Evolutionary conservation across 768 basidiomycete genomes (phyloP), one percentile per base, ranked within the genome.

Genomic region (Coprinellus micaceus): DNA sequence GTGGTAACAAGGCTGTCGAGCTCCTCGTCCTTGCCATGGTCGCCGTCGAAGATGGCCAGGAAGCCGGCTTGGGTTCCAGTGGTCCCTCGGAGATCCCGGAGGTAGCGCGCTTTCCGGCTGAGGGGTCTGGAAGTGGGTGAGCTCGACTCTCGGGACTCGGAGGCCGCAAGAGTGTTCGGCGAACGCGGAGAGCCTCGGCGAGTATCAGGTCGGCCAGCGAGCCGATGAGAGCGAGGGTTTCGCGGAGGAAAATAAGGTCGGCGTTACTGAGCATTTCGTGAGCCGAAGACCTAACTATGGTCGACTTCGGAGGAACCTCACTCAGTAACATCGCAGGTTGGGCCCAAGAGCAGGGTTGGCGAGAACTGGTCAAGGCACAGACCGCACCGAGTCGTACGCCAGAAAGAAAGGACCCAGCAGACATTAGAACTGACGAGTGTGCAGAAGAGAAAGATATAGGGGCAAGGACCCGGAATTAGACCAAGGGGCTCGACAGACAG

Each of bases 91-190:
- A 96, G 96, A 46, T 97, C 97, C 53, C 97, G 84, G 79, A 99
- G 0, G 94, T 97, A 0, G 94, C 87, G 6, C 97, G 84, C 75
- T 99, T 99, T 7, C 97, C 97, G 26, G 78, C 74, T 99, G 97
- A 6, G 97, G 97, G 3, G 97, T 95, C 71, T 99, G 97, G 78
- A 94, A 99, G 71, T 99, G 97, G 4, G 97, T 99, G 76, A 96
- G 98, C 1, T 97, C 97, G 30, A 99, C n/a, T n/a, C n/a, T n/a
- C n/a, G n/a, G 82, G 0, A 95, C 93, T 0, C 96, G 94, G 37
- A 98, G 82, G 57, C 85, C 91, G 45, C 86, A 85, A 69, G 98
- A 87, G 64, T 94, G 80, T 36, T 81, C 77, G 6, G 97, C 94
- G 61, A 98, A 99, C 1, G 72, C 66, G 22, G 94, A 80, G 39